Base-by-base conservation (phyloP, 495 filamentous ascomycete genomes). In the Saxophila tyrrhenica region DNA sequence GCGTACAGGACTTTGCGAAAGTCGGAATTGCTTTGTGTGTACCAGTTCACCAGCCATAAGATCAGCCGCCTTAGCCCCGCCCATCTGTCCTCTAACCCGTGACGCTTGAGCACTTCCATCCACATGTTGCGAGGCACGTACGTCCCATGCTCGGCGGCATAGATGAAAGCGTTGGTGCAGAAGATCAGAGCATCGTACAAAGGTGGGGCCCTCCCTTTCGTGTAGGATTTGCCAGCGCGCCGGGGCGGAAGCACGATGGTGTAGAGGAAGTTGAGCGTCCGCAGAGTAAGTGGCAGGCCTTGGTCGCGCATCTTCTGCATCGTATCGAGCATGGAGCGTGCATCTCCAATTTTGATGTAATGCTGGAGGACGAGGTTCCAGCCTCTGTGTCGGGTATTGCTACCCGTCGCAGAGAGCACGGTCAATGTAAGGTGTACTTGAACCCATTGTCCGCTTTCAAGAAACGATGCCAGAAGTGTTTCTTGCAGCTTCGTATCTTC, bases 401-500 rank as follows among this genome's bases (percentile, higher is more conserved):
- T 47, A 20, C 64, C 59, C 16, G 61, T 57, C 0, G 65, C 39
- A 0, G 66, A 65, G 15, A 84, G 65, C 25, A 81, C 66, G 0
- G 70, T 73, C 21, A 82, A 57, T 1, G 78, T 80, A 48, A 78
- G 59, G 51, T 78, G 73, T 50, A 79, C 77, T 51, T 75, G 71
- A 15, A 64, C 68, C 70, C 68, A 75, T 45, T 84, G 76, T 23
- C 67, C 64, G 29, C 62, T 55, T 35, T 70, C 62, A 24, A 81
- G 71, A 59, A 78, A 78, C 15, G 68, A 69, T 1, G 68, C 46
- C 9, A 86, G 67, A 8, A 85, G 65, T 5, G 65, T 66, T 58
- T 82, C 76, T 61, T 86, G 85, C 1, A 81, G 59, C 0, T 69
- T 39, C 0, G 46, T 45, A 64, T 94, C 81, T 51, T 87, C 85